Base-by-base conservation (phyloP, 2,329 filamentous ascomycete species). In the Pseudohalonectria lignicola region DNA sequence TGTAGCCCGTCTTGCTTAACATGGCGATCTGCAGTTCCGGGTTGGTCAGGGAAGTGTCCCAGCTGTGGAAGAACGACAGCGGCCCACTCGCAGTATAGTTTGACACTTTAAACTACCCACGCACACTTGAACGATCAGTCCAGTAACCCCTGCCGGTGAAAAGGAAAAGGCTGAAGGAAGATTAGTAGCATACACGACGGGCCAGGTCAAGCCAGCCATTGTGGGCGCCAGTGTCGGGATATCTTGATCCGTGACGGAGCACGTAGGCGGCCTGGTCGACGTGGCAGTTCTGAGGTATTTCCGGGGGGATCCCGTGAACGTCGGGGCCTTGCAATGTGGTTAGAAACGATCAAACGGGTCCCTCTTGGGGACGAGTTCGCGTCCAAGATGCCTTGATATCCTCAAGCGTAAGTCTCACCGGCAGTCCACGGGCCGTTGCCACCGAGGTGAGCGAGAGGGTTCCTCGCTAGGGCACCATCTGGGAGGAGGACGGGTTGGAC, bases 251-350 rank as follows among this genome's bases (percentile, higher is more conserved):
- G 57, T 80, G 77, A 15, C 76, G 68, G 2, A 66, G 63, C 25
- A 76, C 57, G 43, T 76, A 79, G 5, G 72, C 71, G 3, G 70
- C 75, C 47, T 76, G 68, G 41, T 81, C 73, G 4, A 82, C 67
- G 9, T 57, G 59, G 50, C 77, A 82, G 31, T 66, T 62, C 2
- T 67, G 60, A 1, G 76, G 76, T 2, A 74, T 60, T 4, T 68
- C 61, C 21, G 66, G 57, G 0, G 69, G 68, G 39, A 80, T 72
- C 11, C 58, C 62, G 42, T 71, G 66, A 34, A 77, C 64, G 46
- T 79, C 68, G 10, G 72, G 70, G 1, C 71, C 73, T 69, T n/a
- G n/a, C n/a, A n/a, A 34, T 41, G 21, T 36, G 26, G n/a, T n/a
- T 17, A 34, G 39, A 11, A 40, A 31, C 35, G 5, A 31, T 10